Conservation (phyloP, 2,329 filamentous ascomycete species). For the Cercospora zeae-maydis region DNA sequence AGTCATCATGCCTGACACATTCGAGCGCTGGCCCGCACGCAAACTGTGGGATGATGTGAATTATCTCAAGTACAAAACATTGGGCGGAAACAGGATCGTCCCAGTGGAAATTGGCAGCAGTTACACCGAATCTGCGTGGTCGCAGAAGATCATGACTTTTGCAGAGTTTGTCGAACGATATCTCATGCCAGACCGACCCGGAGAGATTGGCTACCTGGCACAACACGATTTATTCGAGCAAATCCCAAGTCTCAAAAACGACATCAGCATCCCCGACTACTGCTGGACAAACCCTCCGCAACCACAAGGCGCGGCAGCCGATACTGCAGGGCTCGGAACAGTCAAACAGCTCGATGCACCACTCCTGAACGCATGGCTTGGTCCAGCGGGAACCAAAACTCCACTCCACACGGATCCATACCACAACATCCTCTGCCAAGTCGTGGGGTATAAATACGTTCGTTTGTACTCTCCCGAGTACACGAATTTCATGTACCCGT, state of each 20-base stretch:
- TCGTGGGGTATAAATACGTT: constrained; percentile 89
- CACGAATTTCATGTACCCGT: constrained; percentile 57
- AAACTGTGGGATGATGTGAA: constrained; percentile 67
- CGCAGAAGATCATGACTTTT: constrained; percentile 75
- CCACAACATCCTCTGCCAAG: constrained; percentile 86
- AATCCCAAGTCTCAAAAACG: constrained; percentile 69
- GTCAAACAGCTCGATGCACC: constrained; percentile 50
- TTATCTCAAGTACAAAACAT: constrained; percentile 71
- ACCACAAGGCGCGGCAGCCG: constrained; percentile 35
- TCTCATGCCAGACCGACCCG: constrained; percentile 44
- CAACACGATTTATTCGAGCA: constrained; percentile 86
- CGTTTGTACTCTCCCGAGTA: constrained; percentile 72
- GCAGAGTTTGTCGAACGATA: constrained; percentile 63
- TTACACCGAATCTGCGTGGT: constrained; percentile 83
- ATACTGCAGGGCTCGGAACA: constrained; percentile 22
- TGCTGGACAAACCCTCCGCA: constrained; percentile 68
- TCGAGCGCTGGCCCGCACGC: constrained; percentile 75
- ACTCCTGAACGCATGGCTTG: constrained; percentile 87
- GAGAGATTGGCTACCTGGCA: constrained; percentile 71
- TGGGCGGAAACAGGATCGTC: constrained; percentile 69
- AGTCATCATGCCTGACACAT: constrained; percentile 64
- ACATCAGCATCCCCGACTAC: constrained; percentile 78
- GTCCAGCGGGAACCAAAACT: constrained; percentile 80
- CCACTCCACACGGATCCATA: constrained; percentile 92
- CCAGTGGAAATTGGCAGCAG: constrained; percentile 65